These are phyloP conservation scores for Aspergillus awamori DNA, from an alignment of 2,329 filamentous ascomycete species.

Conservation along the genomic window DNA sequence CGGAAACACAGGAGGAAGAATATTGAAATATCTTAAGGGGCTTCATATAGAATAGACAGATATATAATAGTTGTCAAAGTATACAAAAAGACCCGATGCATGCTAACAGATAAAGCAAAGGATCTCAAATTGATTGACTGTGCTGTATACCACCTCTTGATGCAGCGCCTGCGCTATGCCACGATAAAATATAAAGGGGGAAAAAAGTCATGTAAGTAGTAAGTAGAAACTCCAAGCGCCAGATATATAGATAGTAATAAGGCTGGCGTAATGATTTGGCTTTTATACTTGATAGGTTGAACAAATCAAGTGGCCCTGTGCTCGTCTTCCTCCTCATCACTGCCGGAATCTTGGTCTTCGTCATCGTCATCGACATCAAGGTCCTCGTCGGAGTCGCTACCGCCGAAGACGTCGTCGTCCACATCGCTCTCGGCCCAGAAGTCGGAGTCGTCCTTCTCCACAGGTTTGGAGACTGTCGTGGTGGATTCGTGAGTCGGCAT, in stretches of 20 bases:
- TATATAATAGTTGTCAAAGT: no score
- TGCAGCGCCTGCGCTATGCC: constrained; percentile 21
- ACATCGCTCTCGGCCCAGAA: constrained; percentile 77
- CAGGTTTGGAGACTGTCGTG: constrained; percentile 50
- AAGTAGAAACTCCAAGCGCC: not conserved
- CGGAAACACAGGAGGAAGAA: no score
- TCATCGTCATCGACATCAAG: constrained; percentile 47
- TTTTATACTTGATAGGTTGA: no score
- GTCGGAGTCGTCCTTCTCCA: constrained; percentile 70
- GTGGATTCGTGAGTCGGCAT: constrained; percentile 77
- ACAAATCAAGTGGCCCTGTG: not conserved
- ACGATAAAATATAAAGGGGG: not conserved
- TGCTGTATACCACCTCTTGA: constrained; percentile 6
- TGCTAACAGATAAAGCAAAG: not conserved
- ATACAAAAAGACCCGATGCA: not conserved
- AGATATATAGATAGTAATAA: not conserved
- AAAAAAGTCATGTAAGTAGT: not conserved
- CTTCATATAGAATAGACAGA: no score
- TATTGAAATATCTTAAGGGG: no score
- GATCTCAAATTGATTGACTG: not conserved
- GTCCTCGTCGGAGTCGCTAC: constrained; percentile 63
- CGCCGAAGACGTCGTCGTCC: constrained; percentile 76
- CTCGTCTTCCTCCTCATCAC: constrained; percentile 50
- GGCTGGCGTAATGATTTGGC: not conserved
- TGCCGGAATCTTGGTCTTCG: constrained; percentile 55